Percentiles rank a stretch among this genome's conserved stretches.
Evolutionary conservation across 2,329 filamentous ascomycete species (phyloP).

Genomic region (Diaporthe ilicicola): DNA sequence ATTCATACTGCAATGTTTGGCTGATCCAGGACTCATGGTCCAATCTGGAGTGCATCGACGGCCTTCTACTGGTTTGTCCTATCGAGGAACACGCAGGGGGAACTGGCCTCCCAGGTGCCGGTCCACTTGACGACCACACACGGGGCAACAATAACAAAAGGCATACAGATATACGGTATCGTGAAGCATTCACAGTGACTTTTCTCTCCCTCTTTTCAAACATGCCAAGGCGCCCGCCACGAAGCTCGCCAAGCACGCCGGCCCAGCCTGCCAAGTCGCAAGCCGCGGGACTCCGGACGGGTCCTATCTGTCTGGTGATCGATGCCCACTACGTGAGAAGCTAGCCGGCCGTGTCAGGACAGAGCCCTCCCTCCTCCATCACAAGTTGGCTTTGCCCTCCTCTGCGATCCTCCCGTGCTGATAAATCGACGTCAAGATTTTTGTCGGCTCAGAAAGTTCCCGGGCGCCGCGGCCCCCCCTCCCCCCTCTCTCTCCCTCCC

Average conservation of each 20-base stretch:
- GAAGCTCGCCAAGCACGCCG: background rate
- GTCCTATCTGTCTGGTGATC: background rate
- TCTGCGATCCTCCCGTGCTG: background rate
- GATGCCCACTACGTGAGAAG: background rate
- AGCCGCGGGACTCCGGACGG: background rate
- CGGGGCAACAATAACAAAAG: background rate
- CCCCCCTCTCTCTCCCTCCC: background rate
- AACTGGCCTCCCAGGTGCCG: background rate
- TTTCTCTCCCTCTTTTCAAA: background rate
- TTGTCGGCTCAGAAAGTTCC: too few relatives aligned
- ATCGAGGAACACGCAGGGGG: background rate
- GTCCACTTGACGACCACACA: too few relatives aligned
- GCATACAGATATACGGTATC: background rate
- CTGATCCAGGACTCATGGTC: background rate
- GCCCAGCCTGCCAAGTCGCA: background rate
- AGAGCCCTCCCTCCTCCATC: background rate
- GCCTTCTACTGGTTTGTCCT: background rate
- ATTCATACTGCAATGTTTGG: too few relatives aligned
- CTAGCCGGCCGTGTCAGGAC: background rate
- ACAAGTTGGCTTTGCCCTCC: background rate
- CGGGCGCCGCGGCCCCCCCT: too few relatives aligned
- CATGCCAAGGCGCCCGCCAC: background rate
- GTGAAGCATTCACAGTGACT: background rate
- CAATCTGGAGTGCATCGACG: background rate
- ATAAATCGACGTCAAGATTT: background rate